phyloP scores from a whole-genome alignment of 495 filamentous ascomycete genomes.

The Aspergillus taichungensis region DNA sequence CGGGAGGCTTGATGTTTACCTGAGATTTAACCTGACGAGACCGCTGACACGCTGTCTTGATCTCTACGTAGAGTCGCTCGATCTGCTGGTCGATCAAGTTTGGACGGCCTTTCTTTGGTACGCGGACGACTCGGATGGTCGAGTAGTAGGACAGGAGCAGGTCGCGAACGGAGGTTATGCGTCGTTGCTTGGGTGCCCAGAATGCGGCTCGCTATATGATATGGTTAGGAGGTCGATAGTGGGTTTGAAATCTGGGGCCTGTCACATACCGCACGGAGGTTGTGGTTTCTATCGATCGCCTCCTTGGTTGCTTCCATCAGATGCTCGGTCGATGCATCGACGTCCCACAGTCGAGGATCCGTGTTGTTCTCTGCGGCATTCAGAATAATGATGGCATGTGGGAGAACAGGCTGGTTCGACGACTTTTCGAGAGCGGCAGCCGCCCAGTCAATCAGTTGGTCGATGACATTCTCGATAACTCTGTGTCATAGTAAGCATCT shows the following conservation, averaged over 20 bases:
- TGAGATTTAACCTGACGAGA: background rate
- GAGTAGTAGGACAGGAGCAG: background rate
- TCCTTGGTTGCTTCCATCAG: constrained; percentile 3
- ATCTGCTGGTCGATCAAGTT: background rate
- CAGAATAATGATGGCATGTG: background rate
- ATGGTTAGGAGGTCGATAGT: background rate
- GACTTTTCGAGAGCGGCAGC: background rate
- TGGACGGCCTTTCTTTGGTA: background rate
- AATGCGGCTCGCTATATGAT: background rate
- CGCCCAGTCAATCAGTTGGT: constrained; percentile 1
- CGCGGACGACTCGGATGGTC: background rate
- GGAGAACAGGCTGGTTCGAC: background rate
- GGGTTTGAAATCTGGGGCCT: background rate
- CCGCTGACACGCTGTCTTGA: background rate
- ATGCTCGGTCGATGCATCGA: background rate
- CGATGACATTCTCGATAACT: background rate
- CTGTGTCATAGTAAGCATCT: background rate
- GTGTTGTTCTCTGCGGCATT: background rate
- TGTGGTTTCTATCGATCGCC: background rate
- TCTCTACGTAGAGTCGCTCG: background rate
- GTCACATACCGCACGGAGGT: background rate
- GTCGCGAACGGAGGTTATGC: background rate
- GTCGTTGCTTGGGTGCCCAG: background rate
- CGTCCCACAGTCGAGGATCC: background rate
- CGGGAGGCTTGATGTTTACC: constrained; percentile 2